Conservation (phyloP, 2,329 filamentous ascomycete species). For the Colletotrichum acutatum region DNA sequence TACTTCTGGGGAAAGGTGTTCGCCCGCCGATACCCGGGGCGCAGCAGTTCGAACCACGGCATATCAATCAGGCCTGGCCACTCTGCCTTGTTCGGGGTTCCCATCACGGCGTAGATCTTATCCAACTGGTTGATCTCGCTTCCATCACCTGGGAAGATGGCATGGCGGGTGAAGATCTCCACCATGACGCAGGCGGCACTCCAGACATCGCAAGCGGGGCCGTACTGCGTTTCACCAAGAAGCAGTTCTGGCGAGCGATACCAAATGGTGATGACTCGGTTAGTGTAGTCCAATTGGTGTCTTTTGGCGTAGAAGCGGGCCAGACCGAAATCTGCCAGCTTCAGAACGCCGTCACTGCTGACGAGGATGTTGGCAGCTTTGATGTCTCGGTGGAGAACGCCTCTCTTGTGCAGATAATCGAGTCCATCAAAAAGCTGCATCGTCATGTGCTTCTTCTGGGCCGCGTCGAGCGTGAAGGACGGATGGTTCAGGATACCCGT, state of each 20-base stretch:
- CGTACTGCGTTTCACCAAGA: constrained; percentile 90
- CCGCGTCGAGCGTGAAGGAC: constrained; percentile 83
- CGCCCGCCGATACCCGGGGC: constrained; percentile 78
- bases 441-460: constrained; percentile 92
- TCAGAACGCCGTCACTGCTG: constrained; percentile 87
- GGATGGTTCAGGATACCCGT: constrained; percentile 96
- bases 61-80: constrained; percentile 95
- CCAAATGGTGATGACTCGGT: constrained; percentile 99
- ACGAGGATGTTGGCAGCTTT: constrained; percentile 98
- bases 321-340: constrained; percentile 95
- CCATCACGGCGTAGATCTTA: constrained; percentile 93
- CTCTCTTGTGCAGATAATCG: constrained; percentile 90
- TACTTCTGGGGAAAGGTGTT: constrained; percentile 88
- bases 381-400: constrained; percentile 97
- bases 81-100: constrained; percentile 83
- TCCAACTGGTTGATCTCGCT: constrained; percentile 96
- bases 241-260: constrained; percentile 92
- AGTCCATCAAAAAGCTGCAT: constrained; percentile 94
- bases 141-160: constrained; percentile 95
- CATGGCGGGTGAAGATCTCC: constrained; percentile 93
- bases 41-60: constrained; percentile 95
- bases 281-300: constrained; percentile 93
- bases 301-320: constrained; percentile 96
- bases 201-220: constrained; percentile 93
- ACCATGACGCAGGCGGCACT: constrained; percentile 96